Percentiles rank a stretch among this genome's conserved stretches.
Conservation (phyloP, 345 rosid species). For the Odontarrhena argentea region DNA sequence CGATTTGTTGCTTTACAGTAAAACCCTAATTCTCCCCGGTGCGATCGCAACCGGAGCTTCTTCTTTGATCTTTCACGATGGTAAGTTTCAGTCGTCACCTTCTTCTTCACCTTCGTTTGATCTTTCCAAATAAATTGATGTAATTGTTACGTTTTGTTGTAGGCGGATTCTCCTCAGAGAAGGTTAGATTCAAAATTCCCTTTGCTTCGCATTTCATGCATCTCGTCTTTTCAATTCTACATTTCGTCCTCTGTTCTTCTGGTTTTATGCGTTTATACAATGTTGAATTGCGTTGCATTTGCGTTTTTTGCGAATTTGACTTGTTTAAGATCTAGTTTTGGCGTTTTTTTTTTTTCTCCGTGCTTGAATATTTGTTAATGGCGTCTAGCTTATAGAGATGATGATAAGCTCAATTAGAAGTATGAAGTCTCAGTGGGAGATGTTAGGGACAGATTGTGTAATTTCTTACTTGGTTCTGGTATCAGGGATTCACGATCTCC, state of each 20-base stretch:
- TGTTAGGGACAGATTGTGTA: not conserved
- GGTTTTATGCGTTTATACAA: not conserved
- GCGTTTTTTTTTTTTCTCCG: not conserved
- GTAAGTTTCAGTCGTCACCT: slow-evolving; percentile 21
- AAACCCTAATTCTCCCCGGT: slow-evolving; percentile 38
- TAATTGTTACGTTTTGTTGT: slow-evolving; percentile 31
- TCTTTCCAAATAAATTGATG: slow-evolving; percentile 1
- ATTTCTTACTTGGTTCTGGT: slow-evolving; percentile 2
- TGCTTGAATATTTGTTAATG: not conserved
- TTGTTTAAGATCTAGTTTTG: not conserved
- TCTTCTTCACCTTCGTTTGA: slow-evolving; percentile 6
- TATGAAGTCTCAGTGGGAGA: slow-evolving; percentile 6
- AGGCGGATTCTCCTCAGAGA: slow-evolving; percentile 74
- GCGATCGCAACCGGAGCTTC: slow-evolving; percentile 19
- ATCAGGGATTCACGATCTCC: slow-evolving; percentile 67
- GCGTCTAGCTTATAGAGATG: not conserved
- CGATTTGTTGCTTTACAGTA: slow-evolving; percentile 23
- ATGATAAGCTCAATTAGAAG: slow-evolving; percentile 7
- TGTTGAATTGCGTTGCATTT: slow-evolving; percentile 14
- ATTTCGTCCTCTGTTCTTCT: not conserved
- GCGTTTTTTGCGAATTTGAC: slow-evolving; percentile 10
- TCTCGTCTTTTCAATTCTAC: not conserved
- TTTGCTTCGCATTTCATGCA: not conserved
- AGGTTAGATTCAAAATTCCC: slow-evolving; percentile 49
- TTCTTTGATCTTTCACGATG: slow-evolving; percentile 29